Base-by-base conservation (phyloP, 1,139 yeast genomes). In the Diutina pseudorugosa region DNA sequence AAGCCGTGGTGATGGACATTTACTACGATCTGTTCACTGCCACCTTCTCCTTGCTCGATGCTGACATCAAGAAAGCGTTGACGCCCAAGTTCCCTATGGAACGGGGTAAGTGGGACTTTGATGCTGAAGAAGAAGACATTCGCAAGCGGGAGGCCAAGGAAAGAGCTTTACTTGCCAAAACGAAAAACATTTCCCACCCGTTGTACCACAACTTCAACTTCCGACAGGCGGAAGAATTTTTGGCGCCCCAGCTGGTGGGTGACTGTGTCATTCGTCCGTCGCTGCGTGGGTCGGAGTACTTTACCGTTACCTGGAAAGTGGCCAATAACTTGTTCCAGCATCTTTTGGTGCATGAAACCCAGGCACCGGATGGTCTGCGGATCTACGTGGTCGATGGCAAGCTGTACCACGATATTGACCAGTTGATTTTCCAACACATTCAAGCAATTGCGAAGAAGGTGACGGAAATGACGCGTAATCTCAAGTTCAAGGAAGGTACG, bases 271-370 rank as follows among this genome's bases (percentile, higher is more conserved):
- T 93, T 54, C 80, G 99, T 60, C 98, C 98, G 11, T 90, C 97
- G 1, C 88, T 96, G 7, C 82, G 84, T 57, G 98, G 98, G 41
- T 76, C 80, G 47, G 86, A 88, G 58, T 96, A 82, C 66, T 76
- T 93, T 60, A 91, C 96, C 1, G 85, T 91, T 44, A 93, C 99
- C 0, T 93, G 98, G 98, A 93, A 93, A 65, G 91, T 94, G 43
- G 93, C 89, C 55, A 93, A 87, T 62, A 86, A 84, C 63, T 72
- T 93, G 58, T 94, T 85, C 70, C 98, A 94, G 65, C 98, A 93
- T 65, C 73, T 94, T 57, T 91, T 90, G 60, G 86, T 93, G 51
- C 76, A 83, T 57, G 98, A 93, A 67, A 25, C 14, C 3, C 49
- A 27, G 11, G 18, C 36, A 6, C 36, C 25, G 12, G 49, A 27